Evolutionary conservation across 164 flowering plant genomes (phyloP).

Genomic region (Taxillus chinensis): DNA sequence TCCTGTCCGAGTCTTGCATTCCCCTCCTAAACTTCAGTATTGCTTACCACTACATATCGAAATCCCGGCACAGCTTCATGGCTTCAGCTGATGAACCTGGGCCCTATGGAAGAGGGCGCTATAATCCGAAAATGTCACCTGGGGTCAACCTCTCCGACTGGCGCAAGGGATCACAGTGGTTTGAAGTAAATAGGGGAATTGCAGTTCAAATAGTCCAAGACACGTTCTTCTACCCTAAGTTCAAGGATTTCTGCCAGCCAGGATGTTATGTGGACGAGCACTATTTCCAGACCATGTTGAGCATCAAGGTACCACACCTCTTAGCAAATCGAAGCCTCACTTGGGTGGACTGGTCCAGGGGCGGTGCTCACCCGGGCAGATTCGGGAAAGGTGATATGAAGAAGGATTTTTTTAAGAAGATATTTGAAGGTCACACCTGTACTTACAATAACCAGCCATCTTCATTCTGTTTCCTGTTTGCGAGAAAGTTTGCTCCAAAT

Average conservation of each 20-base stretch:
- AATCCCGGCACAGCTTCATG: slow-evolving; percentile 61
- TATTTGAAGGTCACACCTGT: slow-evolving; percentile 30
- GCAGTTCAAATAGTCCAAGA: slow-evolving; percentile 57
- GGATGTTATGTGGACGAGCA: slow-evolving; percentile 90
- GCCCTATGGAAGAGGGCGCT: slow-evolving; percentile 82
- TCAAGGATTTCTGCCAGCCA: slow-evolving; percentile 64
- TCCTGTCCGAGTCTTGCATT: slow-evolving; percentile 82
- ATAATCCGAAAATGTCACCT: slow-evolving; percentile 51
- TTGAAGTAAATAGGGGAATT: slow-evolving; percentile 58
- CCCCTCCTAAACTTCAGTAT: slow-evolving; percentile 67
- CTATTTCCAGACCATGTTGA: slow-evolving; percentile 85
- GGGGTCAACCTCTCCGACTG: slow-evolving; percentile 56
- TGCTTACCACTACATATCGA: slow-evolving; percentile 46
- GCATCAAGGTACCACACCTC: slow-evolving; percentile 37
- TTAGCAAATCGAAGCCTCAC: slow-evolving; percentile 73
- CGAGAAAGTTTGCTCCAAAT: neutral
- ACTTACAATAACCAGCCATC: slow-evolving; percentile 33
- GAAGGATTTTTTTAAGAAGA: slow-evolving; percentile 39
- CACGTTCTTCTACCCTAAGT: slow-evolving; percentile 50
- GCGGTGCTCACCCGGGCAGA: slow-evolving; percentile 87
- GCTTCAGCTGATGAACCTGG: slow-evolving; percentile 72
- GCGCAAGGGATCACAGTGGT: slow-evolving; percentile 98
- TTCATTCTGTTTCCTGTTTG: neutral
- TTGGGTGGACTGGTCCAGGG: slow-evolving; percentile 93
- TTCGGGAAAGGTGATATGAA: slow-evolving; percentile 65